Base-by-base conservation (phyloP, 1,284 basidiomycete genomes). In the Leccinum subfulvum region DNA sequence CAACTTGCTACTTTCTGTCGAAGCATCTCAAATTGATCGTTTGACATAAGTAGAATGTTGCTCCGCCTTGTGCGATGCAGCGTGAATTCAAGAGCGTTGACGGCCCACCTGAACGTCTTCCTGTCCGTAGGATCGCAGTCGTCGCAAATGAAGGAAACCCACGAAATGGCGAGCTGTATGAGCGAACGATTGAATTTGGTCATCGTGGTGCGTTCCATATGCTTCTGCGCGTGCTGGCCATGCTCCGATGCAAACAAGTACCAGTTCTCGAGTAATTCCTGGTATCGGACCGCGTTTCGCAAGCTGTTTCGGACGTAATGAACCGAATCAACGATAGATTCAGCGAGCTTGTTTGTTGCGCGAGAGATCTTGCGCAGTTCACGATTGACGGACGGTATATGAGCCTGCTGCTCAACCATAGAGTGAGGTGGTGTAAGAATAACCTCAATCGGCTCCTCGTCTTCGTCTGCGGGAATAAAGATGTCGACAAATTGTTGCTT, bases 141-240 rank as follows among this genome's bases (percentile, higher is more conserved):
- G 73, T 98, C 96, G 77, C 95, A 98, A 66, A 99, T 97, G 80
- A 99, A 99, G 28, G 94, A 90, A 28, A 99, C 94, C 97, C 97
- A 99, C 21, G 92, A 91, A 68, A 98, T 97, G 2, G 95, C 93
- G 52, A 97, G 84, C 65, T 88, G 88, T 76, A 96, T 91, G 41
- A 98, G 81, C 7, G 91, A 81, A 18, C 89, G 85, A 70, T 92
- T 92, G 79, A 97, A 96, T 64, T 90, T 88, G 63, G 84, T 80
- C 67, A 91, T 79, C 2, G 86, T 83, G 0, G 84, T 73, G 18
- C 84, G 83, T 70, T 96, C 94, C 89, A 97, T 93, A 74, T 92
- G 89, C 67, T 90, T 88, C 68, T 94, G 89, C 1, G 91, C 92
- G 65, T 95, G 91, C 62, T 92, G 88, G 1, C 94, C 94, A 71